Percentiles rank a stretch among this genome's conserved stretches.
These are phyloP conservation scores for Macadamia integrifolia DNA, from an alignment of 164 flowering plant species.

Conservation along the genomic window DNA sequence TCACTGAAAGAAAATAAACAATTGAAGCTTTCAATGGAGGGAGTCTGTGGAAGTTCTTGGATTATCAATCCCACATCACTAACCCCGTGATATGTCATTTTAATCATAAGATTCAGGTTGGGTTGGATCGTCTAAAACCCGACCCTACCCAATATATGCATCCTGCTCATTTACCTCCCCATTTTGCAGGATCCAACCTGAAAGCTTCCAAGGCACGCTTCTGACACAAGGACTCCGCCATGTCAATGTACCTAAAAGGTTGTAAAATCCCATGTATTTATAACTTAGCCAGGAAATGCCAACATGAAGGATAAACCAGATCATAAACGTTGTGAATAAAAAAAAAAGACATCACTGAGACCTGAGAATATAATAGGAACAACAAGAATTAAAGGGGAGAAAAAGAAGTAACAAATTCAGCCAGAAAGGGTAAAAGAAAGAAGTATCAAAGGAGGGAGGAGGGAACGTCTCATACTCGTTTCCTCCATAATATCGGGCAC, in stretches of 20 bases:
- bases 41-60: too few species aligned
- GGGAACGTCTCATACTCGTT: constrained; percentile 62
- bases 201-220: constrained; percentile 98
- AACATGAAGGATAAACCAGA: not conserved
- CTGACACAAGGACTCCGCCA: constrained; percentile 97
- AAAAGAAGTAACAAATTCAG: too few species aligned
- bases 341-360: not conserved
- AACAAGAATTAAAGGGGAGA: too few species aligned
- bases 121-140: too few species aligned
- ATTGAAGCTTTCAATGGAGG: not conserved
- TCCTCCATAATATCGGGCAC: constrained; percentile 99
- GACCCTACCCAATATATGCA: not conserved
- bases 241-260: constrained; percentile 80
- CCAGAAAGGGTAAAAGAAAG: not conserved
- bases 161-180: constrained; percentile 73
- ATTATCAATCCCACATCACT: too few species aligned
- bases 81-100: too few species aligned
- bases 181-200: constrained; percentile 86
- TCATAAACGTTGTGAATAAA: not conserved
- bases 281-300: not conserved
- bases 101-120: too few species aligned
- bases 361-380: too few species aligned
- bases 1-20: constrained; percentile 48
- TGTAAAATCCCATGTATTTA: constrained; percentile 4
- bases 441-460: not conserved